Base-by-base conservation (phyloP, 768 basidiomycete genomes). In the Tylopilus sp. region DNA sequence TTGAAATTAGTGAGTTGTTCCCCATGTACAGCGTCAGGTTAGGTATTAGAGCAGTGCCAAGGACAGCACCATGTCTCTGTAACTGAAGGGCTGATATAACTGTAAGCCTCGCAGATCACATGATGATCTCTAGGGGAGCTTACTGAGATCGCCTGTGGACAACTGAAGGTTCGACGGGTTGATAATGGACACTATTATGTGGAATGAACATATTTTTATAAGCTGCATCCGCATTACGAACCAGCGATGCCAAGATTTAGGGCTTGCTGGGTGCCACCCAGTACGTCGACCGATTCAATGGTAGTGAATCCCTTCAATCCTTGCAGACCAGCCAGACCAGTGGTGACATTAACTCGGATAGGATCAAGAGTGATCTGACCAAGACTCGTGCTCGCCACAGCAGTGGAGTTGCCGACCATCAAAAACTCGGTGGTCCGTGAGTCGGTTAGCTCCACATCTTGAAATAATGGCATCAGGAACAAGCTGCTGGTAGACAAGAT, bases 131-230 rank as follows among this genome's bases (percentile, higher is more conserved):
- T 38, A 36, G 28, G 37, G 53, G 45, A 36, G 70, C 83, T 54
- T 59, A 86, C 85, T 78, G 50, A 88, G 63, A 61, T 89, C 83
- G 16, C 86, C 87, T 3, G 77, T 78, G 9, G 73, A 63, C 22
- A 90, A 69, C 53, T 84, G 77, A 47, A 90, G 72, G 62, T 78
- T 85, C 7, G 83, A 86, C 12, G 86, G 87, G 63, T 90, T 90
- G 61, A 72, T 61, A 9, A 90, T 87, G 6, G 77, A 71, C 22
- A 86, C 84, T 82, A 25, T 14, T n/a, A 48, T 19, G 36, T 33
- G 9, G 38, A 42, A 25, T 45, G 19, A 50, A 38, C 11, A 42
- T 11, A n/a, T 28, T 6, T 38, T 2, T 21, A 30, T 25, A 26
- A 6, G n/a, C 14, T 31, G 25, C 0, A 11, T 37, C 19, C 28